Percentiles rank a stretch among this genome's conserved stretches.
These are phyloP conservation scores for Symbiodinium natans DNA, from an alignment of 73 alveolate species.

Conservation along the genomic window DNA sequence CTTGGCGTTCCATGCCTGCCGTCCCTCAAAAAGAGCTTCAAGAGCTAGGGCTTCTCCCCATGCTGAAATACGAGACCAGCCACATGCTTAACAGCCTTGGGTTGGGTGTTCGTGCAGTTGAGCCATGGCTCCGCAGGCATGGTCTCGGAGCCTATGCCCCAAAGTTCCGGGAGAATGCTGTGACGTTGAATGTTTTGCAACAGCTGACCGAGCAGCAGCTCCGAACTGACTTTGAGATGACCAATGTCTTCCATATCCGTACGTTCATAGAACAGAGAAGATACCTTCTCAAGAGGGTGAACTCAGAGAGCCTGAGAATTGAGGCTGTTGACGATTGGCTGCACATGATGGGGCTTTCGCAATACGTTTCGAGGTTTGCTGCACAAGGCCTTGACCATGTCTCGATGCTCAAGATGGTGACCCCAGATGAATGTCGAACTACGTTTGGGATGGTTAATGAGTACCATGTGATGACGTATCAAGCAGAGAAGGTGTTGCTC, in stretches of 20 bases:
- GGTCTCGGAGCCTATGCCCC: not conserved
- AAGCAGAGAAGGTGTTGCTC: too few species aligned
- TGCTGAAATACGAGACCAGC: not conserved
- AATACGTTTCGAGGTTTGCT: too few species aligned
- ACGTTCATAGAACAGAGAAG: not conserved
- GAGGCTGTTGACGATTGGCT: too few species aligned
- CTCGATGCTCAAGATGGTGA: too few species aligned
- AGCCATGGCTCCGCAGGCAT: not conserved
- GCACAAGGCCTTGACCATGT: too few species aligned
- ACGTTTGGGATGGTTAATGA: too few species aligned
- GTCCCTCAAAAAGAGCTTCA: not conserved
- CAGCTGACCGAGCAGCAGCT: not conserved
- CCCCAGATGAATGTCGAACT: too few species aligned
- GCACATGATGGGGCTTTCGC: too few species aligned
- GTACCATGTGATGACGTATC: too few species aligned
- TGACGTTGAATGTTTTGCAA: not conserved
- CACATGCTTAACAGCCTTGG: not conserved
- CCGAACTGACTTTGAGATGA: not conserved
- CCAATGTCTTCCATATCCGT: not conserved
- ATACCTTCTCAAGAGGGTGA: too few species aligned
- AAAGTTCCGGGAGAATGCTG: not conserved
- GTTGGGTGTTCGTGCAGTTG: not conserved
- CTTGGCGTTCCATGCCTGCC: not conserved
- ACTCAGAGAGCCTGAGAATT: too few species aligned
- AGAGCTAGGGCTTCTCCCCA: not conserved